These are phyloP conservation scores for Trypanosoma lewisi DNA, from an alignment of 208 protist species.

Conservation along the genomic window DNA sequence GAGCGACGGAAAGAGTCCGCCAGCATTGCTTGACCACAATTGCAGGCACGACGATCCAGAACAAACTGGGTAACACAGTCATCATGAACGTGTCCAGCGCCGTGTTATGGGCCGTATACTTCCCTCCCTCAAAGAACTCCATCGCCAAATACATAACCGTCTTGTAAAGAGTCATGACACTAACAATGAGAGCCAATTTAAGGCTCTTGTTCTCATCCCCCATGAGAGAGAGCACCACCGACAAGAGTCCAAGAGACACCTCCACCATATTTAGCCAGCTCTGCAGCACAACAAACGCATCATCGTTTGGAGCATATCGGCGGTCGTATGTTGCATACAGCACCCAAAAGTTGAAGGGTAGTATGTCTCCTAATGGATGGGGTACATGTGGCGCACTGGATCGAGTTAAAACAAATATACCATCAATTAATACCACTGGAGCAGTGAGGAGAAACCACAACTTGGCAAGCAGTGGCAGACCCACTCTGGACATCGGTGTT, in stretches of 20 bases:
- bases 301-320: conserved; percentile 76
- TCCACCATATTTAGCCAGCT: conserved; percentile 78
- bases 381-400: conserved; percentile 10
- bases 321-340: conserved; percentile 73
- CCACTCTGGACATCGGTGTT: conserved; percentile 27
- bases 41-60: conserved; percentile 64
- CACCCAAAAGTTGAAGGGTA: conserved; percentile 59
- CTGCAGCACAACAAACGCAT: conserved; percentile 84
- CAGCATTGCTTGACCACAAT: conserved; percentile 51
- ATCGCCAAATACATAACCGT: conserved; percentile 73
- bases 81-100: conserved; percentile 45
- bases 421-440: conserved; percentile 64
- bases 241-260: conserved; percentile 47
- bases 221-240: conserved; percentile 29
- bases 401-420: conserved; percentile 67
- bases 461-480: conserved; percentile 49
- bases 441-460: conserved; percentile 58
- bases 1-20: conserved; percentile 13
- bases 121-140: conserved; percentile 55
- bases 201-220: conserved; percentile 24
- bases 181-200: conserved; percentile 46
- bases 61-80: conserved; percentile 49
- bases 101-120: conserved; percentile 70
- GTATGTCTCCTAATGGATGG: conserved; percentile 49
- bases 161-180: conserved; percentile 81